phyloP scores from a whole-genome alignment of 257 asterid genomes.

The Gentiana dahurica region DNA sequence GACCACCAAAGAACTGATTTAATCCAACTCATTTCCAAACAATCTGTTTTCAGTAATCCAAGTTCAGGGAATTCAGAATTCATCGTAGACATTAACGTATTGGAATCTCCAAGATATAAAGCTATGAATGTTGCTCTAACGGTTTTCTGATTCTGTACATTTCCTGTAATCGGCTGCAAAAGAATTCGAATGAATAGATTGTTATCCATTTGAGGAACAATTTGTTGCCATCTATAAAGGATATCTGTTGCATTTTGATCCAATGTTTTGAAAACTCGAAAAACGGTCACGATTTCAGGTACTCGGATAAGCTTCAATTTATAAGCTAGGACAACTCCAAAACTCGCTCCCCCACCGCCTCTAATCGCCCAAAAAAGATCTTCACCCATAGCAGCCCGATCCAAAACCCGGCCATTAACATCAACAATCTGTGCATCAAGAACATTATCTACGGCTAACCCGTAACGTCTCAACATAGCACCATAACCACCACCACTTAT shows the following conservation, averaged over 20 bases:
- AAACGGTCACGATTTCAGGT: constrained; percentile 6
- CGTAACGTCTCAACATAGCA: constrained; percentile 9
- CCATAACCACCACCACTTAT: constrained; percentile 16
- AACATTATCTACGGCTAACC: constrained; percentile 30
- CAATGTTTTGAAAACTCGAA: background rate
- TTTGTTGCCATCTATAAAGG: constrained; percentile 6
- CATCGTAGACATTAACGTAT: constrained; percentile 2
- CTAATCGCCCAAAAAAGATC: constrained; percentile 27
- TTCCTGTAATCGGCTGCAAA: constrained; percentile 3
- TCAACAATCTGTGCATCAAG: constrained; percentile 32
- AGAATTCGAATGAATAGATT: constrained; percentile 16
- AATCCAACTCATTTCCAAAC: constrained; percentile 14
- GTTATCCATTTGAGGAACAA: constrained; percentile 9
- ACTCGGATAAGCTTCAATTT: constrained; percentile 11
- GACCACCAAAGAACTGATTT: constrained; percentile 16
- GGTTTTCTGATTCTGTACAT: background rate
- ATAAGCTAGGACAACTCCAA: constrained; percentile 9
- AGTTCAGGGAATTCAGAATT: constrained; percentile 7
- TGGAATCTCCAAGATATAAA: constrained; percentile 10
- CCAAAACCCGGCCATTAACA: constrained; percentile 25
- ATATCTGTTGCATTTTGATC: constrained; percentile 1
- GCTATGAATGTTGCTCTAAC: constrained; percentile 12
- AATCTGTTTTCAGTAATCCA: constrained; percentile 13
- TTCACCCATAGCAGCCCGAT: constrained; percentile 33
- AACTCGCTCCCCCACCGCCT: constrained; percentile 18